phyloP scores from a whole-genome alignment of 371 early-diverging fungal species.

The Mortierella sp. region DNA sequence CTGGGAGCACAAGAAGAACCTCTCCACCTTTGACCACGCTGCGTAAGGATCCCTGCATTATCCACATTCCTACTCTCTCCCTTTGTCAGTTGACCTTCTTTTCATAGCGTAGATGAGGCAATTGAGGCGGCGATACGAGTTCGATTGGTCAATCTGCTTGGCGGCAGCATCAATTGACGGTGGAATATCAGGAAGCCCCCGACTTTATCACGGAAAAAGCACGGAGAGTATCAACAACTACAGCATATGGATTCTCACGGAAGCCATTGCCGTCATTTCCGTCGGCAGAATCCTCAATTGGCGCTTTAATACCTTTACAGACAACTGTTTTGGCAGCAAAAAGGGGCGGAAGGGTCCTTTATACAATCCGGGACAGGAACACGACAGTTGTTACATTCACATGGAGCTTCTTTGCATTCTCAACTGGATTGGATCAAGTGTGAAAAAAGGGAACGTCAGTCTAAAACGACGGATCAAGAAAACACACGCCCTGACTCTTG shows the following conservation, averaged over 20 bases:
- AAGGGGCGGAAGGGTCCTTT: background rate
- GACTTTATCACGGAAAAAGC: background rate
- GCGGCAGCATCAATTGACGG: background rate
- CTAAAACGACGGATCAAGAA: background rate
- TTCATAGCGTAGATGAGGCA: background rate
- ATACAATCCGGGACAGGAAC: background rate
- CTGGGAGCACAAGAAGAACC: conserved; percentile 88
- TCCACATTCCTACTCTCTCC: background rate
- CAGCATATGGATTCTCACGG: background rate
- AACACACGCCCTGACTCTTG: conserved; percentile 8
- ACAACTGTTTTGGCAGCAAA: background rate
- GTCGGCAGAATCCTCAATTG: background rate
- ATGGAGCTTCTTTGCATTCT: background rate
- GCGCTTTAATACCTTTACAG: background rate
- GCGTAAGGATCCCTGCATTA: conserved; percentile 71
- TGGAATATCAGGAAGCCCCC: background rate
- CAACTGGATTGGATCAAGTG: background rate
- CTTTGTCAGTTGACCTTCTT: background rate
- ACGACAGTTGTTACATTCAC: background rate
- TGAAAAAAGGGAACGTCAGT: background rate
- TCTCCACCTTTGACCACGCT: conserved; percentile 95
- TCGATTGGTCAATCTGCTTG: background rate
- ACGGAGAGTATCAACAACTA: background rate
- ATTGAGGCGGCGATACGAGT: background rate
- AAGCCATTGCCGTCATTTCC: background rate